A percentile compares a stretch with the other conserved stretches of the same genome.
These are phyloP conservation scores for Wallacemonas collosoma DNA, from an alignment of 208 protist species.

Conservation along the genomic window DNA sequence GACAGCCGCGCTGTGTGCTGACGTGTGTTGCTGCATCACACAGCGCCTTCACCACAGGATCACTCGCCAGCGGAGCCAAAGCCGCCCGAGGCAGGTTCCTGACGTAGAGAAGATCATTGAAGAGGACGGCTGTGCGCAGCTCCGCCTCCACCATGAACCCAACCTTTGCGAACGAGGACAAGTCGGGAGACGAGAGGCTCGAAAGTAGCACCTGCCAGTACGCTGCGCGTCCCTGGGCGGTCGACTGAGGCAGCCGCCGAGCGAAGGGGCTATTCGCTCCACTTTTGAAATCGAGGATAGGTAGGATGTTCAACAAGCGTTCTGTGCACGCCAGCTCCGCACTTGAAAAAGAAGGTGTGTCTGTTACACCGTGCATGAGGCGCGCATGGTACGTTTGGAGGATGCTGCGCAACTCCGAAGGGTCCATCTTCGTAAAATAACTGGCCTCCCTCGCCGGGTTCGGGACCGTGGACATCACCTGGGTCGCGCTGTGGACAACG, in stretches of 20 bases:
- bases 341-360: background rate
- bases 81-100: background rate
- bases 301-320: background rate
- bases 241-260: background rate
- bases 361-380: background rate
- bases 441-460: background rate
- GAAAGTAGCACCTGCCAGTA: constrained; percentile 10
- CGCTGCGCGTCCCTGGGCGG: background rate
- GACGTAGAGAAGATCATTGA: background rate
- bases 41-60: no score
- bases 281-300: constrained; percentile 3
- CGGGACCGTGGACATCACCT: background rate
- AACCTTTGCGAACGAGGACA: background rate
- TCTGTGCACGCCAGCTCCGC: background rate
- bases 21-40: no score
- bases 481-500: background rate
- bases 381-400: background rate
- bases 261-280: constrained; percentile 4
- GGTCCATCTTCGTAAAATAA: background rate
- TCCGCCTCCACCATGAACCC: constrained; percentile 5
- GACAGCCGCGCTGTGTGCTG: no score
- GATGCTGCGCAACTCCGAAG: background rate
- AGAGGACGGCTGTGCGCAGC: constrained; percentile 3
- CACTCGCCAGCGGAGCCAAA: no score
- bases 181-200: background rate